Conservation (phyloP, 805 yeast species). For the Ogataea chonburiensis region DNA sequence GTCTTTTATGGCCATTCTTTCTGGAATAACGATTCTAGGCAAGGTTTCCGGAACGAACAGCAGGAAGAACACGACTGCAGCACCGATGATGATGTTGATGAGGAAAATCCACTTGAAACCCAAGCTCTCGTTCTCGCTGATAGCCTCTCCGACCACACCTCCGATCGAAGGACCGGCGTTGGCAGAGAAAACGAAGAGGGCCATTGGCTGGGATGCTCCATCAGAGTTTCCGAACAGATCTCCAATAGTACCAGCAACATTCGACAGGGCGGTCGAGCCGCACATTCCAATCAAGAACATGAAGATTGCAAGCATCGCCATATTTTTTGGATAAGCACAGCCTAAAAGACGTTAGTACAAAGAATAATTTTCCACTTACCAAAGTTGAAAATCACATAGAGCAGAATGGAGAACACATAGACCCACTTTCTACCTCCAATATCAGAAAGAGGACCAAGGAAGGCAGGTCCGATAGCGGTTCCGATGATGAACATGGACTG, state of each 20-base stretch:
- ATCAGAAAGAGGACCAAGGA: slow-evolving; percentile 38
- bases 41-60: slow-evolving; percentile 36
- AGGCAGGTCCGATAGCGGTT: slow-evolving; percentile 38
- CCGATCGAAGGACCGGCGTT: slow-evolving; percentile 38
- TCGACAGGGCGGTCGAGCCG: slow-evolving; percentile 35
- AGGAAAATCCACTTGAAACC: slow-evolving; percentile 36
- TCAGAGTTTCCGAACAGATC: slow-evolving; percentile 36
- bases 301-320: slow-evolving; percentile 36
- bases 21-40: slow-evolving; percentile 36
- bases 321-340: slow-evolving; percentile 35
- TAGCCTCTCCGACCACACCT: slow-evolving; percentile 38
- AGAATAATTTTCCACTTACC: slow-evolving; percentile 22
- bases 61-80: slow-evolving; percentile 23
- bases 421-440: slow-evolving; percentile 39
- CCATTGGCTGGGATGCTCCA: slow-evolving; percentile 38
- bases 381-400: slow-evolving; percentile 32
- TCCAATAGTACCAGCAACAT: slow-evolving; percentile 39
- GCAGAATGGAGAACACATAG: slow-evolving; percentile 32
- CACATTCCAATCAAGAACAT: slow-evolving; percentile 33
- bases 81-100: slow-evolving; percentile 34
- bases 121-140: slow-evolving; percentile 28
- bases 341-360: slow-evolving; percentile 13
- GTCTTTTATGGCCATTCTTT: slow-evolving; percentile 29
- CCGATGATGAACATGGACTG: slow-evolving; percentile 38
- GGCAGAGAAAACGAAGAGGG: slow-evolving; percentile 35